phyloP scores from a whole-genome alignment of 2,329 filamentous ascomycete genomes.

The Fusarium paranaense region DNA sequence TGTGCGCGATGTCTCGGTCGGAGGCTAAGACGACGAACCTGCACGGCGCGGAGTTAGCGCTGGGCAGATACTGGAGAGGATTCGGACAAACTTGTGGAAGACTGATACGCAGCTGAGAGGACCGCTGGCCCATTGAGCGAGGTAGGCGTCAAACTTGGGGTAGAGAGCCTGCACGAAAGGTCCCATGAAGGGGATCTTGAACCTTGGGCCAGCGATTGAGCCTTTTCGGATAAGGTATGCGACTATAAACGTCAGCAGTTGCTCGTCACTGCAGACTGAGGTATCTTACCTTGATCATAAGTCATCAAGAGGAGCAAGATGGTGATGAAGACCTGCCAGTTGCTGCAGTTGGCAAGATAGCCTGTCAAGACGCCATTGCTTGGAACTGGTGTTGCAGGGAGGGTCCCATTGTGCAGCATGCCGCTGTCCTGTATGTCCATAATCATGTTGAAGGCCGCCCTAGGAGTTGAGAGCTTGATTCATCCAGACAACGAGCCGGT shows the following conservation, averaged over 20 bases:
- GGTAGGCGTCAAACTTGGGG: constrained; percentile 79
- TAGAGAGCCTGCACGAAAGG: constrained; percentile 81
- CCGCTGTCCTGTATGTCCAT: background rate
- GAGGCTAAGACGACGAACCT: constrained; percentile 85
- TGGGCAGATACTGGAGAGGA: no score
- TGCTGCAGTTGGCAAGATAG: constrained; percentile 16
- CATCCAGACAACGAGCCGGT: background rate
- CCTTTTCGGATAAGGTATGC: constrained; percentile 72
- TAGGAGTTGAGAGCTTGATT: background rate
- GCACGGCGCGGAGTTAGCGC: background rate
- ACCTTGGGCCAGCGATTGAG: constrained; percentile 69
- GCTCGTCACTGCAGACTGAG: background rate
- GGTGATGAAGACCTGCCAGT: constrained; percentile 40
- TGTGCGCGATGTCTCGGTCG: constrained; percentile 81
- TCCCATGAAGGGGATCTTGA: constrained; percentile 78
- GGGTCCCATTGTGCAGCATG: constrained; percentile 9
- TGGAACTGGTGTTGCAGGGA: background rate
- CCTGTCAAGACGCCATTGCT: constrained; percentile 13
- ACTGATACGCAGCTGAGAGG: constrained; percentile 84
- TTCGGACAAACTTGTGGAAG: constrained; percentile 77
- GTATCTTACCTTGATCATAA: constrained; percentile 55
- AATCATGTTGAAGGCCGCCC: background rate
- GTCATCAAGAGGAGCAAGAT: constrained; percentile 48
- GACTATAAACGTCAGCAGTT: constrained; percentile 52
- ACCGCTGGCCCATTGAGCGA: constrained; percentile 83